Percentiles rank a stretch among this genome's conserved stretches.
Evolutionary conservation across 495 filamentous ascomycete species (phyloP).

Genomic region (Neurospora sublineolata): DNA sequence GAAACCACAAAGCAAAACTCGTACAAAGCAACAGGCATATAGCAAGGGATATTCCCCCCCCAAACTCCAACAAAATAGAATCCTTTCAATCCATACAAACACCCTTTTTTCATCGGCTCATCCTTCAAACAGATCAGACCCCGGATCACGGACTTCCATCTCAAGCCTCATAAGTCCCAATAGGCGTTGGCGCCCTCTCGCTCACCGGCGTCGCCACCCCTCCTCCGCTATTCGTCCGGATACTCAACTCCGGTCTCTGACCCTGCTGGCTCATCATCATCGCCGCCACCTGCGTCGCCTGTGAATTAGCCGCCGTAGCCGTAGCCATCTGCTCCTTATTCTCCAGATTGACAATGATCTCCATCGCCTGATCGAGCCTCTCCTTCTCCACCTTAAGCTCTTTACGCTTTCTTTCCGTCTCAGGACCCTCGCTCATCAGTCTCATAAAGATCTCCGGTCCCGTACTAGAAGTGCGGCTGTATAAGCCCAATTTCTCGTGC

Average conservation of each 20-base stretch:
- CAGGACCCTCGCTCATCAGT: constrained; percentile 36
- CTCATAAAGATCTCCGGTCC: constrained; percentile 20
- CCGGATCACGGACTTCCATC: neutral
- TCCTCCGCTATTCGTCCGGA: neutral
- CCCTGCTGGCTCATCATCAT: neutral
- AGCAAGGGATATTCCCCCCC: neutral
- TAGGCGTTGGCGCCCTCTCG: neutral
- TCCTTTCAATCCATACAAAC: neutral
- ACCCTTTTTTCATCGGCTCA: neutral
- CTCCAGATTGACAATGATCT: constrained; percentile 27
- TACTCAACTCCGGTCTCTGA: neutral
- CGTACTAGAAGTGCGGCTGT: neutral
- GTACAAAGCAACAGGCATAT: neutral
- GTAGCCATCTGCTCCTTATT: neutral
- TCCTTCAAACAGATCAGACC: neutral
- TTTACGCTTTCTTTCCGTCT: constrained; percentile 21
- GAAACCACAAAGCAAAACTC: neutral
- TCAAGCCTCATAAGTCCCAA: neutral
- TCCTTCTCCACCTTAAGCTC: constrained; percentile 28
- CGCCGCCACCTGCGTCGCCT: neutral
- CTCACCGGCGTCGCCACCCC: neutral
- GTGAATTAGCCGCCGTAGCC: neutral
- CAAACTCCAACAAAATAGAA: neutral
- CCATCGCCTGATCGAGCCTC: constrained; percentile 29
- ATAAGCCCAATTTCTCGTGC: constrained; percentile 29